A percentile compares a stretch with the other conserved stretches of the same genome.
Conservation (phyloP, 345 rosid species). For the Lenwebbia sp. region DNA sequence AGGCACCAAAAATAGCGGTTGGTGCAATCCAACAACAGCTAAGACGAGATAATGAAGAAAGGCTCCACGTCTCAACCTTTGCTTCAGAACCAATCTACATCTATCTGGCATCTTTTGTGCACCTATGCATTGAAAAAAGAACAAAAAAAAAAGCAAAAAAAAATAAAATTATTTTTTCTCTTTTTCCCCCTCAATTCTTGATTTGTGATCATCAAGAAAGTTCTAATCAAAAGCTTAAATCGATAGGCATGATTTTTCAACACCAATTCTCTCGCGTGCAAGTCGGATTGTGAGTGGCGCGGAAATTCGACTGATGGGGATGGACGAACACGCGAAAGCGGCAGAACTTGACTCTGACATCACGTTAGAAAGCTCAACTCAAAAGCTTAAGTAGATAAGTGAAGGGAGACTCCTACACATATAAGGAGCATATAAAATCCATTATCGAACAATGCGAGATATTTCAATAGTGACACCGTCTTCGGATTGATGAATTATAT, state of each 20-base stretch:
- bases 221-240: background rate
- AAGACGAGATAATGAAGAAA: background rate
- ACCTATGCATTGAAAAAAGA: background rate
- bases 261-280: background rate
- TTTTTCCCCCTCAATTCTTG: background rate
- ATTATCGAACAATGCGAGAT: background rate
- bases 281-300: background rate
- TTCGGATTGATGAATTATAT: background rate
- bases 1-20: background rate
- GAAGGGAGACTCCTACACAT: fast-evolving
- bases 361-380: background rate
- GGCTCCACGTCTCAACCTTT: background rate
- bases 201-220: fast-evolving
- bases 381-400: fast-evolving
- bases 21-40: background rate
- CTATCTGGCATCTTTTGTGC: background rate
- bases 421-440: background rate
- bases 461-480: background rate
- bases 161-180: fast-evolving
- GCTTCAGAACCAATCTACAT: background rate
- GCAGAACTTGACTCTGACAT: fast-evolving
- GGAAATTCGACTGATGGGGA: fast-evolving
- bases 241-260: background rate
- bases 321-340: fast-evolving
- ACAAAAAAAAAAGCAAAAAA: too few relatives aligned